A percentile compares a stretch with the other conserved stretches of the same genome.
These are phyloP conservation scores for Talaromyces rugulosus DNA, from an alignment of 2,329 filamentous ascomycete genomes.

Conservation along the genomic window DNA sequence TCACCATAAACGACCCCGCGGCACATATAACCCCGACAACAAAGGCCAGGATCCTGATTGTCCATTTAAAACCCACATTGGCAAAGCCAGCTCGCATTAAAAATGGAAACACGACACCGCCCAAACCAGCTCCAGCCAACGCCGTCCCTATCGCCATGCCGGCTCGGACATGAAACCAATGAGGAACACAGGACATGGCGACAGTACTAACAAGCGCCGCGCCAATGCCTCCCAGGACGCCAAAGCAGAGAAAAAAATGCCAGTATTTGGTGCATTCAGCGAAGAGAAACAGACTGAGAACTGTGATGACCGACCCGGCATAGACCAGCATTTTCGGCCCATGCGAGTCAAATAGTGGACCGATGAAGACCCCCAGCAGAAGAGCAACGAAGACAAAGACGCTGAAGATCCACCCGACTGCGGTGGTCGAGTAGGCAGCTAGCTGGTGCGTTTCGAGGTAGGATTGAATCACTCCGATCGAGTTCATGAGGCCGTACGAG, in stretches of 20 bases:
- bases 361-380: conserved; percentile 44
- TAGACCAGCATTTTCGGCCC: conserved; percentile 42
- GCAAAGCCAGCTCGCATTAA: conserved; percentile 31
- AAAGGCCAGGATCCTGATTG: conserved; percentile 35
- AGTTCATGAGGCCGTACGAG: conserved; percentile 48
- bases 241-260: conserved; percentile 45
- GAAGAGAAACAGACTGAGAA: conserved; percentile 42
- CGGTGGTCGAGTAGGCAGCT: conserved; percentile 36
- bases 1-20: conserved; percentile 32
- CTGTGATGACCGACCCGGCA: conserved; percentile 34
- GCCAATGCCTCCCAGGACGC: conserved; percentile 33
- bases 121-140: conserved; percentile 36
- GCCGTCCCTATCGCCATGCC: conserved; percentile 39
- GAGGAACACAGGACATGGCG: conserved; percentile 34
- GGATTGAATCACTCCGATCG: conserved; percentile 47
- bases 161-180: conserved; percentile 38
- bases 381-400: conserved; percentile 45
- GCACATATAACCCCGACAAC: conserved; percentile 29
- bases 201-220: conserved; percentile 36
- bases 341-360: conserved; percentile 49
- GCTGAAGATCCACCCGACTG: conserved; percentile 50
- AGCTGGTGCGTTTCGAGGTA: conserved; percentile 47
- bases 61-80: conserved; percentile 35
- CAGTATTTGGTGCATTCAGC: conserved; percentile 47
- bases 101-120: conserved; percentile 36